A percentile compares a stretch with the other conserved stretches of the same genome.
These are phyloP conservation scores for Sporodiniella umbellata DNA, from an alignment of 371 early-diverging fungal species.

Conservation along the genomic window DNA sequence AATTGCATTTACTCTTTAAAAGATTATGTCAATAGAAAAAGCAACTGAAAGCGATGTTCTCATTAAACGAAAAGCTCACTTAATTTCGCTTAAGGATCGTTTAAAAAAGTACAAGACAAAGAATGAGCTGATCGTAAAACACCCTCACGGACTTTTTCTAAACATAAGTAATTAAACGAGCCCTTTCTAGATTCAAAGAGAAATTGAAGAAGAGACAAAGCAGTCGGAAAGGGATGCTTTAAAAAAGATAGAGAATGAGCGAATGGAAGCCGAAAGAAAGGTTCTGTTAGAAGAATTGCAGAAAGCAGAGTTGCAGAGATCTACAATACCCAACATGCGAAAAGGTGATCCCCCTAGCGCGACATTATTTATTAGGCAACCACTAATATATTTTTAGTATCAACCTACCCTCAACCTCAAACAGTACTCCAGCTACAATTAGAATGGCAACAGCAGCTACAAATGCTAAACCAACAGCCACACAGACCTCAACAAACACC, in stretches of 20 bases:
- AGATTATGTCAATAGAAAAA: not conserved
- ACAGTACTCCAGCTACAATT: conserved; percentile 7
- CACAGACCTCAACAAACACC: conserved; percentile 3
- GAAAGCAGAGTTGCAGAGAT: not conserved
- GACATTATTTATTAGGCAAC: not conserved
- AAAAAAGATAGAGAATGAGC: conserved; percentile 15
- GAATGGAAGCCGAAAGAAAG: conserved; percentile 19
- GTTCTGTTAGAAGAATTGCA: conserved; percentile 11
- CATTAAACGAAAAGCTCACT: not conserved
- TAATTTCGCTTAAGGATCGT: conserved; percentile 10
- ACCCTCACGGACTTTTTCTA: too few relatives aligned
- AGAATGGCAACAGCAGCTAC: conserved; percentile 8
- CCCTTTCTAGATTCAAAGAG: conserved; percentile 55
- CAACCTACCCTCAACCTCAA: not conserved
- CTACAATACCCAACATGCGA: not conserved
- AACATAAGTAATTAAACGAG: too few relatives aligned
- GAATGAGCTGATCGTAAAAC: conserved; percentile 18
- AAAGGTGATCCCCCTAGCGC: too few relatives aligned
- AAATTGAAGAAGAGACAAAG: conserved; percentile 31
- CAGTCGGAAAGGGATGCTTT: conserved; percentile 22
- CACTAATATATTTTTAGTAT: not conserved
- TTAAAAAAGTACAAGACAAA: conserved; percentile 16
- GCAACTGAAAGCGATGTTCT: not conserved
- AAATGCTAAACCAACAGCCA: conserved; percentile 3
- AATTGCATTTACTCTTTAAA: too few relatives aligned